Conservation (phyloP, 2,329 filamentous ascomycete genomes). For the Fusarium vanettenii region DNA sequence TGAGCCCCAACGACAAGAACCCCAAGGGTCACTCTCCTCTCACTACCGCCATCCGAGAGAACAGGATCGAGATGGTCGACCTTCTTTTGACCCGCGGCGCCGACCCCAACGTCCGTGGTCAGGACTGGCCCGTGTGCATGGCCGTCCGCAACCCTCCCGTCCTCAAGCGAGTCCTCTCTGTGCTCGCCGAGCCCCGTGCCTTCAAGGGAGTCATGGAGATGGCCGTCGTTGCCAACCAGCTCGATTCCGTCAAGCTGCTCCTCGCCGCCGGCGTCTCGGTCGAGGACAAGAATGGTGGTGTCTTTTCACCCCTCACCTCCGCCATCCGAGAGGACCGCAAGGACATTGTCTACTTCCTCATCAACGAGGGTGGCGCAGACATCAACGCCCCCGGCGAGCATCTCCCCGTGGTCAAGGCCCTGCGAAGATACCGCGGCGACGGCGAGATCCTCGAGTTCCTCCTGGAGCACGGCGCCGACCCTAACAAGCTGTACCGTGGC, state of each 20-base stretch:
- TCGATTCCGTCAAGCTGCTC: constrained; percentile 75
- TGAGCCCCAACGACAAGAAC: constrained; percentile 70
- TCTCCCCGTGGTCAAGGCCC: constrained; percentile 76
- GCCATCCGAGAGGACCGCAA: constrained; percentile 72
- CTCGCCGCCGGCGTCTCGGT: constrained; percentile 73
- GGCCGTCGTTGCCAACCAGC: constrained; percentile 74
- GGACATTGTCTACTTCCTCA: constrained; percentile 70
- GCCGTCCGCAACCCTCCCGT: constrained; percentile 71
- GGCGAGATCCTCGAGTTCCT: constrained; percentile 72
- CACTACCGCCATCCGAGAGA: constrained; percentile 73
- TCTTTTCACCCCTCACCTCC: constrained; percentile 76
- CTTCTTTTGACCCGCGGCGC: constrained; percentile 68
- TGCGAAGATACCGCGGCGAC: constrained; percentile 68
- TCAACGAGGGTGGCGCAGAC: constrained; percentile 71
- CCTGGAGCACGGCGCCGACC: constrained; percentile 72
- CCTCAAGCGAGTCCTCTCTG: constrained; percentile 67
- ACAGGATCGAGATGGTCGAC: constrained; percentile 69
- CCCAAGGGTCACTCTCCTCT: constrained; percentile 70
- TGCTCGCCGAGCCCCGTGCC: constrained; percentile 67
- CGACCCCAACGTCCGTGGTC: constrained; percentile 70
- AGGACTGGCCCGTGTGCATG: constrained; percentile 79
- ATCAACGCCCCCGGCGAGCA: constrained; percentile 77
- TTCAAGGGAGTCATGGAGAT: constrained; percentile 76
- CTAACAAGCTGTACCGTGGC: constrained; percentile 74
- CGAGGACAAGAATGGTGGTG: constrained; percentile 78